phyloP scores from a whole-genome alignment of 2,329 filamentous ascomycete genomes.

The Penicillium sp. region DNA sequence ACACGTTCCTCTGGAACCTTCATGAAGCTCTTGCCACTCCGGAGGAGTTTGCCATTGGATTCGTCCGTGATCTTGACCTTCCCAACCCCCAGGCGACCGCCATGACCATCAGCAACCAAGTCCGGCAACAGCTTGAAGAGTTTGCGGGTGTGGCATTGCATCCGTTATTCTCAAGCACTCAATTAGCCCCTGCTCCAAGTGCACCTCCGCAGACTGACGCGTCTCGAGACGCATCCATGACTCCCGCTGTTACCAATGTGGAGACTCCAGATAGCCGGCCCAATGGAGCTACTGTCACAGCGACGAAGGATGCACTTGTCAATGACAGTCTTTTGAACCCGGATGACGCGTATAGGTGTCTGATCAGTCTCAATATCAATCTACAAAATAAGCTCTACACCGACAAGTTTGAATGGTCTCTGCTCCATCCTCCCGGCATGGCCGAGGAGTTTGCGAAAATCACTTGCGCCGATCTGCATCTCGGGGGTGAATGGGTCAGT shows the following conservation, averaged over 20 bases:
- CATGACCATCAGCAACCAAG: conserved; percentile 84
- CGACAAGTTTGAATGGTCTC: conserved; percentile 97
- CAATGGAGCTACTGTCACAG: conserved; percentile 25
- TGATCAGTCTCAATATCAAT: conserved; percentile 88
- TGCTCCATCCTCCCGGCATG: conserved; percentile 85
- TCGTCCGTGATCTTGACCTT: conserved; percentile 91
- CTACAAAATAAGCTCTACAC: conserved; percentile 88
- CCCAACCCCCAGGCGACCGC: conserved; percentile 70
- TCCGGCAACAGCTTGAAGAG: conserved; percentile 91
- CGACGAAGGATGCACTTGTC: conserved; percentile 42
- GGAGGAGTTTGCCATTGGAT: conserved; percentile 86
- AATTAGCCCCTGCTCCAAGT: conserved; percentile 25
- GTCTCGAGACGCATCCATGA: conserved; percentile 56
- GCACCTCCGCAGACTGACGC: conserved; percentile 32
- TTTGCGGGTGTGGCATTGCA: conserved; percentile 93
- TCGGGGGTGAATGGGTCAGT: conserved; percentile 89
- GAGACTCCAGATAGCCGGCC: conserved; percentile 58
- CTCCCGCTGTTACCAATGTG: conserved; percentile 49
- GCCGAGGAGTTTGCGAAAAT: conserved; percentile 89
- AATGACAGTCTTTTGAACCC: conserved; percentile 77
- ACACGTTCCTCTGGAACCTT: conserved; percentile 97
- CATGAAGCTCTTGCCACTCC: conserved; percentile 93
- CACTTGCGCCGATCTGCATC: conserved; percentile 86
- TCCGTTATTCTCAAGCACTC: conserved; percentile 71
- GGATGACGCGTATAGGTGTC: conserved; percentile 91